Base-by-base conservation (phyloP, 305 asterid genomes). In the Coffea humblotiana region DNA sequence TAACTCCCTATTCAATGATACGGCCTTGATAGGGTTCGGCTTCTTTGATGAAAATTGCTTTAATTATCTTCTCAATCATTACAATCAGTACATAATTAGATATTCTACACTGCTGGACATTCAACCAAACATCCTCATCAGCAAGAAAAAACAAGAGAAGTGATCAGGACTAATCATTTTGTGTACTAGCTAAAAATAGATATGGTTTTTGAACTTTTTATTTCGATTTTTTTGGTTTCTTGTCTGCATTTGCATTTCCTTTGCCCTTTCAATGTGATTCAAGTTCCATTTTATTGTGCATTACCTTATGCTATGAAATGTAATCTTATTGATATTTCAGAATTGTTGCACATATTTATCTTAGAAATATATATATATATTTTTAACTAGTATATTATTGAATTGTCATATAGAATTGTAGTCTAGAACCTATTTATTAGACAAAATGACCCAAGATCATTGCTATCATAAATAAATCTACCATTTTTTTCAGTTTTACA, bases 41-140 rank as follows among this genome's bases (percentile, higher is more conserved):
- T 19, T 4, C 52, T 70, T 70, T 70, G 23, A 8, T 70, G 32
- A 43, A 70, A 69, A 6, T 70, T 40, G 74, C 54, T 18, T 19
- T 43, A 40, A 70, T 23, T 70, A 40, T 43, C 74, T 70, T 10
- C 52, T 40, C 54, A 70, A 70, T 70, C 32, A 70, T 70, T 70
- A 43, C 48, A 16, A 70, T 40, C 45, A 40, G 32, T 8, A 40
- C n/a, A 35, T 35, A 68, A 15, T 16, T 23, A 32, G 37, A 13
- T 32, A 37, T 4, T 37, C 23, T 29, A 12, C 19, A 23, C 1
- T 9, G 11, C n/a, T n/a, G 68, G 68, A 10, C 35, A 13, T 1
- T 68, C 25, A 23, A 68, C 48, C 72, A 68, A 35, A 18, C 25
- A 18, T 43, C 74, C 23, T 70, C 15, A 70, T 70, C 54, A 70